Base-by-base conservation (phyloP, 768 basidiomycete species). In the Macrocybe gigantea region DNA sequence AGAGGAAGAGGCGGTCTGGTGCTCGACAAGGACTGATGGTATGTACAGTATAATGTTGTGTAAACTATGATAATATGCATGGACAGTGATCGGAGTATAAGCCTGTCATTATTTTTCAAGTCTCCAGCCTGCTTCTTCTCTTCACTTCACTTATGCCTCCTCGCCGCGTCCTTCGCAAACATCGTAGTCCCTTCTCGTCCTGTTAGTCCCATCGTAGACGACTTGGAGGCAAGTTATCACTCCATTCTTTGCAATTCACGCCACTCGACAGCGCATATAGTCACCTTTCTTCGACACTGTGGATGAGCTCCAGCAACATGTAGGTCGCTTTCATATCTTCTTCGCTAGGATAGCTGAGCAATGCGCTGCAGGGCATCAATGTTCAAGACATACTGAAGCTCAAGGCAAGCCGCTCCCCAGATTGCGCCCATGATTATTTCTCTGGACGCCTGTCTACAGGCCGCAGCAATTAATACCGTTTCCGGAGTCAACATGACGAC, bases 371-470 rank as follows among this genome's bases (percentile, higher is more conserved):
- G 93, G 93, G 93, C 10, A 94, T 95, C 64, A 95, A 93, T 54
- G 83, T 93, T 29, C 92, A 95, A 71, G 94, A 97, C 61, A 96
- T 97, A 48, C 64, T 86, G 44, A 97, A 97, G 67, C 80, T 97
- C 52, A 96, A 96, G 69, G 89, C 83, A 41, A 55, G 64, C 41
- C 52, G 57, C 14, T 62, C 58, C 6, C 44, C 64, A 36, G 49
- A 37, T 31, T 38, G 39, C 31, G 22, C 15, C 15, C 33, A 33
- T 6, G 12, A 31, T 55, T 11, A 40, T 56, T 46, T 53, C 22
- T 37, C 45, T 52, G 48, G 51, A 42, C 22, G 22, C 47, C 41
- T 12, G 45, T 32, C 10, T 36, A 8, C 49, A 92, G 89, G 66
- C 82, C 33, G 87, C 87, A 30, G 82, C 88, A 1, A 84, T 93